Evolutionary conservation across 129 eudicot genomes (phyloP).

Genomic region (Lactuca saligna): DNA sequence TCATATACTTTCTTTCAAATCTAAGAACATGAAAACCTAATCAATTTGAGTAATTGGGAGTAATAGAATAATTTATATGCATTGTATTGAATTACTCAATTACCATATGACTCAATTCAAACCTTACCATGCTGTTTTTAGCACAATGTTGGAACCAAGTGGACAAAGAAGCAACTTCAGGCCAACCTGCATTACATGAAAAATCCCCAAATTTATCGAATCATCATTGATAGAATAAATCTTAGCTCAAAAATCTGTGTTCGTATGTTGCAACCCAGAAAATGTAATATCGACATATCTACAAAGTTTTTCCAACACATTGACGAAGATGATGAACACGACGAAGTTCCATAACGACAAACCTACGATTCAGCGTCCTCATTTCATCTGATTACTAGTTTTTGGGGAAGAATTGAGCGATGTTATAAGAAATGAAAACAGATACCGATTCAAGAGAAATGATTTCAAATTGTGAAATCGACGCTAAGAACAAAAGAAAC

Average conservation of each 20-base stretch:
- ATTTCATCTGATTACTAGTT: slow-evolving; percentile 1
- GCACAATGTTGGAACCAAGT: slow-evolving; percentile 68
- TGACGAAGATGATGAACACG: slow-evolving; percentile 7
- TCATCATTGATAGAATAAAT: neutral
- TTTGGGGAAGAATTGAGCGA: neutral
- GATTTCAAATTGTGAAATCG: slow-evolving; percentile 12
- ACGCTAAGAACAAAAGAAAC: neutral
- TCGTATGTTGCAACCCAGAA: slow-evolving; percentile 8
- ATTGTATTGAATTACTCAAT: neutral
- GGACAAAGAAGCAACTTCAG: slow-evolving; percentile 73
- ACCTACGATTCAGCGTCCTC: neutral
- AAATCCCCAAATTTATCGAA: slow-evolving; percentile 7
- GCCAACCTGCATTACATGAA: slow-evolving; percentile 60
- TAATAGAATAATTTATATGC: neutral
- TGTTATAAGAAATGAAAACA: neutral
- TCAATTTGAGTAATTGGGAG: neutral
- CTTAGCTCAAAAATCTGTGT: neutral
- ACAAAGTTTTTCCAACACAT: neutral
- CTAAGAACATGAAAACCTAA: neutral
- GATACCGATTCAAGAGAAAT: neutral
- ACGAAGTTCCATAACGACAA: slow-evolving; percentile 6
- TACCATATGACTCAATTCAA: neutral
- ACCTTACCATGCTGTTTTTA: slow-evolving; percentile 84
- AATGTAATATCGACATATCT: neutral
- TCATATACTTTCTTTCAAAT: slow-evolving; percentile 4